These are phyloP conservation scores for Hygrocybe coccinea DNA, from an alignment of 768 basidiomycete species.

Conservation along the genomic window DNA sequence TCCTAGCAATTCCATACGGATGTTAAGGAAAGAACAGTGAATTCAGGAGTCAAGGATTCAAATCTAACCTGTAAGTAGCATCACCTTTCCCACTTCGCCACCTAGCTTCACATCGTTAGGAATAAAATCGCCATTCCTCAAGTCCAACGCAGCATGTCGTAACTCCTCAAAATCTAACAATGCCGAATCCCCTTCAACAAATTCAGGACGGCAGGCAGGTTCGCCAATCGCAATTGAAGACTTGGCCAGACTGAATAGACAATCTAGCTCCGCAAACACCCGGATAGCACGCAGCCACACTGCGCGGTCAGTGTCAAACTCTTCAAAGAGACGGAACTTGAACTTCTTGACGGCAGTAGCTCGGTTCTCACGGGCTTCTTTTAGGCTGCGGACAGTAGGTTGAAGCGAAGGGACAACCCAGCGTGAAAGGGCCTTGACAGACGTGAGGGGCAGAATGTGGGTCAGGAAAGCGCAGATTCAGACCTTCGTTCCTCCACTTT, in stretches of 20 bases:
- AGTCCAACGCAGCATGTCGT: slow-evolving; percentile 80
- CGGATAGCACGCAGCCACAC: slow-evolving; percentile 81
- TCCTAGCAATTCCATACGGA: slow-evolving; percentile 35
- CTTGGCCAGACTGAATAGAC: slow-evolving; percentile 86
- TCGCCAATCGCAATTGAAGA: slow-evolving; percentile 86
- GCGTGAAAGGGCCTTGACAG: slow-evolving; percentile 58
- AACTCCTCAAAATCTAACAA: slow-evolving; percentile 85
- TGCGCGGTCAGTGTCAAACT: slow-evolving; percentile 77
- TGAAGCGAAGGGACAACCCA: slow-evolving; percentile 75
- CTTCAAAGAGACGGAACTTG: slow-evolving; percentile 68
- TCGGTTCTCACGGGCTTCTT: slow-evolving; percentile 90
- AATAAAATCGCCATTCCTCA: slow-evolving; percentile 73
- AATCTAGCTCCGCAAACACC: slow-evolving; percentile 93
- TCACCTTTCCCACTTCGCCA: slow-evolving; percentile 65
- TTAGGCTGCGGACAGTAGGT: slow-evolving; percentile 68
- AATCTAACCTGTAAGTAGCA: slow-evolving; percentile 74
- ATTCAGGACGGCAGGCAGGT: slow-evolving; percentile 87
- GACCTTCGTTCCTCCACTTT: slow-evolving; percentile 77
- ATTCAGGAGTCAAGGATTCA: background rate
- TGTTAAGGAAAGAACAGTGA: background rate
- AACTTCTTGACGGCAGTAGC: slow-evolving; percentile 78
- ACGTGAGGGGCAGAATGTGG: background rate
- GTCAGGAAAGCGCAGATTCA: slow-evolving; percentile 6
- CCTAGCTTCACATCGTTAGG: slow-evolving; percentile 91
- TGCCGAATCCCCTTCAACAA: slow-evolving; percentile 75